Evolutionary conservation across 176 grass and related monocot species (phyloP).

Genomic region (Zizania latifolia): DNA sequence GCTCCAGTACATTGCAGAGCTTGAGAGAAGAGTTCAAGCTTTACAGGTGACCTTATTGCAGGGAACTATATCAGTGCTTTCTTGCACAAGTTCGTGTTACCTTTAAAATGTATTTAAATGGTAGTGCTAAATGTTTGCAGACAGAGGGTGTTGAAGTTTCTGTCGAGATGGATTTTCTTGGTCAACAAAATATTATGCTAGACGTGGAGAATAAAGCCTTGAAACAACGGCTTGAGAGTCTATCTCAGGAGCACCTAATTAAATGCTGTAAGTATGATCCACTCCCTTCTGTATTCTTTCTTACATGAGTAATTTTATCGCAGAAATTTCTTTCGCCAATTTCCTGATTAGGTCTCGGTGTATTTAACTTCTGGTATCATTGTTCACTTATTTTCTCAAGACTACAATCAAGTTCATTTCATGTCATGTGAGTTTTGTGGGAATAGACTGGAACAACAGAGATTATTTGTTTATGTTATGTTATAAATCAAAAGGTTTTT

Average conservation of each 20-base stretch:
- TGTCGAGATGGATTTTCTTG: constrained; percentile 84
- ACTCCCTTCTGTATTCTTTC: background rate
- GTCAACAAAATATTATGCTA: constrained; percentile 82
- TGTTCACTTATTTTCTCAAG: background rate
- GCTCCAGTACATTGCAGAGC: constrained; percentile 89
- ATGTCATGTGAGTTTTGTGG: background rate
- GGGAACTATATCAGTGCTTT: background rate
- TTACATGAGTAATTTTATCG: background rate
- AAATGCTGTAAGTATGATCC: constrained; percentile 57
- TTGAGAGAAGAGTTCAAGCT: constrained; percentile 80
- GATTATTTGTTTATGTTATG: background rate
- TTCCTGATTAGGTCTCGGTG: background rate
- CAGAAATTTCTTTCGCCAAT: background rate
- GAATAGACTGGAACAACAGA: background rate
- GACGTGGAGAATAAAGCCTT: constrained; percentile 88
- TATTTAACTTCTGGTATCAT: background rate
- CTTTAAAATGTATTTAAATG: background rate
- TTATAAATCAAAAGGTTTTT: background rate
- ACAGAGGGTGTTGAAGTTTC: constrained; percentile 60
- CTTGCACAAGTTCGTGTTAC: background rate
- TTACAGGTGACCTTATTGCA: constrained; percentile 49
- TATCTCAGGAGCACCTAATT: constrained; percentile 78
- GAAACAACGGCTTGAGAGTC: constrained; percentile 77
- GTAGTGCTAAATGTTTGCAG: constrained; percentile 28
- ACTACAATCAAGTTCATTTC: background rate